Conservation (phyloP, 2,329 filamentous ascomycete species). For the Fusarium incarnatum region DNA sequence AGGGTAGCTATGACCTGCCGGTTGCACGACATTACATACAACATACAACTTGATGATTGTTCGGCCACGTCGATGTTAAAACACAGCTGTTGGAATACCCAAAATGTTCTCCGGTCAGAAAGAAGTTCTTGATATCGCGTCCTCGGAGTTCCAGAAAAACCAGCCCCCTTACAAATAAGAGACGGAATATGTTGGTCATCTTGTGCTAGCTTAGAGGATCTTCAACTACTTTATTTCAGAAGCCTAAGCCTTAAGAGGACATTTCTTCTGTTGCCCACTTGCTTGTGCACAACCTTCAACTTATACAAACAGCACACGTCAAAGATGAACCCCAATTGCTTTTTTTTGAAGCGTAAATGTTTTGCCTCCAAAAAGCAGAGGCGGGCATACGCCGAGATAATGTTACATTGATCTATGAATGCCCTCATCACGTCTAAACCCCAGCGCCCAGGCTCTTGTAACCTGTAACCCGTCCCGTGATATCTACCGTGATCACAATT, state of each 20-base stretch:
- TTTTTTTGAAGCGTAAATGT: neutral
- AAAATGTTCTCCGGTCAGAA: neutral
- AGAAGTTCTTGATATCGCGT: neutral
- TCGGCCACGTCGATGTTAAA: neutral
- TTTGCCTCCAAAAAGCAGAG: neutral
- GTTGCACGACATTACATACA: neutral
- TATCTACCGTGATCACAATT: slow-evolving; percentile 40
- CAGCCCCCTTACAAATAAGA: neutral
- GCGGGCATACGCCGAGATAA: slow-evolving; percentile 30
- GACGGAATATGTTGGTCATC: neutral
- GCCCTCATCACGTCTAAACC: slow-evolving; percentile 36
- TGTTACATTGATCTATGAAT: slow-evolving; percentile 48
- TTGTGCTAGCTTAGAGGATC: neutral
- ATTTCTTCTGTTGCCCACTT: neutral
- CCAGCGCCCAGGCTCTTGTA: slow-evolving; percentile 26
- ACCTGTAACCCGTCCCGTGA: slow-evolving; percentile 26
- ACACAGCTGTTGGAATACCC: neutral
- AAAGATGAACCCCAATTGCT: neutral
- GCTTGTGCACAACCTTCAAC: neutral
- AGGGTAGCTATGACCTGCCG: neutral
- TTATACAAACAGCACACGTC: neutral
- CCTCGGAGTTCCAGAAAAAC: neutral
- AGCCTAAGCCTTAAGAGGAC: neutral
- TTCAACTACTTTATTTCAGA: neutral
- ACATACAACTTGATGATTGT: neutral